Percentiles rank a stretch among this genome's conserved stretches.
phyloP scores from a whole-genome alignment of 176 grass and related monocot genomes.

The Triticum timopheevii region DNA sequence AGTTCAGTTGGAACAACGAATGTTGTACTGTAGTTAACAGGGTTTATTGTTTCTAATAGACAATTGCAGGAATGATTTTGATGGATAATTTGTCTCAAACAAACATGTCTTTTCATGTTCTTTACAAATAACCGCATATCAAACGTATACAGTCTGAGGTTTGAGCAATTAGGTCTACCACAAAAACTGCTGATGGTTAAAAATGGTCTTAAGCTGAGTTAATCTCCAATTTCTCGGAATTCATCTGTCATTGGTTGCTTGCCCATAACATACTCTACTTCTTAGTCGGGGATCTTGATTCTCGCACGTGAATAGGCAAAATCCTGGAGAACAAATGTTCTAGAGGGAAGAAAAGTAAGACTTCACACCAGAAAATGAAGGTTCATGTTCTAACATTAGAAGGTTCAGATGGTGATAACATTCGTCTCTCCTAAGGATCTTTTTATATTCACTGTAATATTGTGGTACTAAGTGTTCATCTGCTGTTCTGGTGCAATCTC shows the following conservation, averaged over 20 bases:
- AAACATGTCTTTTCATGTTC: background rate
- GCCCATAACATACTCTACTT: background rate
- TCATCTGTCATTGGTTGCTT: background rate
- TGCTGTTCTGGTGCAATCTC: background rate
- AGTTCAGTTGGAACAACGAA: background rate
- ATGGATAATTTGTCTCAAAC: background rate
- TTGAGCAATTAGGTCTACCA: background rate
- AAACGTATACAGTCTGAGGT: background rate
- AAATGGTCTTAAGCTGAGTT: background rate
- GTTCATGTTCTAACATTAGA: background rate
- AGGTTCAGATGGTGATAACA: background rate
- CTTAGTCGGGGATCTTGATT: background rate
- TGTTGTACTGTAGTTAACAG: background rate
- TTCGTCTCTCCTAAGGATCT: background rate
- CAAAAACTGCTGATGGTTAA: background rate
- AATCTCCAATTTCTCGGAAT: background rate
- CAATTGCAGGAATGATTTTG: background rate
- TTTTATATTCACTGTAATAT: background rate
- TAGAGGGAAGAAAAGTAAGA: background rate
- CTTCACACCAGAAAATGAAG: background rate
- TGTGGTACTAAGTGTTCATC: background rate
- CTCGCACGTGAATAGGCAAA: background rate
- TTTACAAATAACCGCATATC: background rate
- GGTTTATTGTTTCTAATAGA: background rate
- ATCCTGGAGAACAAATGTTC: background rate